These are phyloP conservation scores for Acanthamoeba comandoni DNA, from an alignment of 208 protist genomes.

Conservation along the genomic window DNA sequence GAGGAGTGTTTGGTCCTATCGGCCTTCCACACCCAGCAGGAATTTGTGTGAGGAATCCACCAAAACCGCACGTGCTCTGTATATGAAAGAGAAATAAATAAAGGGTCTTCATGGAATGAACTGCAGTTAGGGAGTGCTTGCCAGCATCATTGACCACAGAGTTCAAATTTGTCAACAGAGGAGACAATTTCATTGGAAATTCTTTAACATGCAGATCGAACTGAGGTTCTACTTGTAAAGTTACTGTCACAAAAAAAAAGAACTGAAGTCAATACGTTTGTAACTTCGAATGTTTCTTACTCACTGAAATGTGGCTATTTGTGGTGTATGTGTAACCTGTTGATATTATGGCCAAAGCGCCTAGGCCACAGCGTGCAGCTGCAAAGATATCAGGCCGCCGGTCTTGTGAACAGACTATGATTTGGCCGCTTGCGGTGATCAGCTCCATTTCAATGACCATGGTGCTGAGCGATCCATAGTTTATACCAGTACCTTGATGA, in stretches of 20 bases:
- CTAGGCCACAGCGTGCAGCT: constrained; percentile 53
- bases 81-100: background rate
- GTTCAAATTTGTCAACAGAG: constrained; percentile 27
- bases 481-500: constrained; percentile 51
- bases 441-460: constrained; percentile 42
- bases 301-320: too few species aligned
- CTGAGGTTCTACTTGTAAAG: constrained; percentile 57
- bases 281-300: too few species aligned
- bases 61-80: constrained; percentile 68
- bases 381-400: constrained; percentile 54
- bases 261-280: too few species aligned
- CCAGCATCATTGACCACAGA: constrained; percentile 1
- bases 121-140: too few species aligned
- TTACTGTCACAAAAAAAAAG: too few species aligned
- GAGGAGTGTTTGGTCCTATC: constrained; percentile 43
- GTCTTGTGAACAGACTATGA: constrained; percentile 36
- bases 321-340: constrained; percentile 29
- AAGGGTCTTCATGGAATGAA: too few species aligned
- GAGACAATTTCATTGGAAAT: constrained; percentile 52
- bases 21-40: constrained; percentile 70
- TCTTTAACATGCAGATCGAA: constrained; percentile 54
- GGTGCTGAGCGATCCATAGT: constrained; percentile 27
- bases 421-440: constrained; percentile 33
- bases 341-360: constrained; percentile 54
- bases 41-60: constrained; percentile 76